Evolutionary conservation across 1,284 basidiomycete genomes (phyloP).

Genomic region (Boletus sp.): DNA sequence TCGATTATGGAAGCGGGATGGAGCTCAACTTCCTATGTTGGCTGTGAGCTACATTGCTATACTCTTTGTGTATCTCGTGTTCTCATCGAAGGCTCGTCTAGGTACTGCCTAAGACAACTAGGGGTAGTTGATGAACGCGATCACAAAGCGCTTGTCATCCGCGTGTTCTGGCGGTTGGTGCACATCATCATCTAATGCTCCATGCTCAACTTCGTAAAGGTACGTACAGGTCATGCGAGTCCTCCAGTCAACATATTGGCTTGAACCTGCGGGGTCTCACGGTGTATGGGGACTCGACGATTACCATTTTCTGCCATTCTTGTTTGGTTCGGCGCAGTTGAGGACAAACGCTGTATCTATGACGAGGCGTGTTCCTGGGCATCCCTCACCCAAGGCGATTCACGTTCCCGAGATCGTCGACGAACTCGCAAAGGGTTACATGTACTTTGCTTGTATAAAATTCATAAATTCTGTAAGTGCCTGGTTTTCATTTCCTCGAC

Average conservation of each 20-base stretch:
- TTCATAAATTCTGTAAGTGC: slow-evolving; percentile 90
- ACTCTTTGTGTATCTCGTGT: neutral
- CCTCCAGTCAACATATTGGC: slow-evolving; percentile 94
- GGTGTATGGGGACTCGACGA: slow-evolving; percentile 99
- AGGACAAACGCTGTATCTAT: slow-evolving; percentile 27
- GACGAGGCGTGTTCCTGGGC: slow-evolving; percentile 43
- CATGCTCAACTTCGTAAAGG: slow-evolving; percentile 39
- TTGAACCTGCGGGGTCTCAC: slow-evolving; percentile 97
- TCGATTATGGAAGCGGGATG: slow-evolving; percentile 99
- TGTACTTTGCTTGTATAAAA: slow-evolving; percentile 95
- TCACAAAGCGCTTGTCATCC: slow-evolving; percentile 75
- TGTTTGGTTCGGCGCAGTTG: slow-evolving; percentile 86
- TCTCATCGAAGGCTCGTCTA: slow-evolving; percentile 33
- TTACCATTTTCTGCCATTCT: slow-evolving; percentile 95
- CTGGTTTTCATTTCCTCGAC: neutral
- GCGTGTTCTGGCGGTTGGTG: slow-evolving; percentile 85
- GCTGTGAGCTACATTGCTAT: slow-evolving; percentile 66
- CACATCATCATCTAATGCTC: neutral
- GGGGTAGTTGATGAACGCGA: slow-evolving; percentile 69
- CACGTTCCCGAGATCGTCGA: slow-evolving; percentile 93
- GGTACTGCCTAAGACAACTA: slow-evolving; percentile 79
- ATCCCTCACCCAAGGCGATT: slow-evolving; percentile 89
- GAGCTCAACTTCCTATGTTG: slow-evolving; percentile 98
- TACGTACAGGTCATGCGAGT: slow-evolving; percentile 90
- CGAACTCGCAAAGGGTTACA: slow-evolving; percentile 90